Percentiles rank a stretch among this genome's conserved stretches.
Conservation (phyloP, 768 basidiomycete species). For the Lepiota brunneoincarnata region DNA sequence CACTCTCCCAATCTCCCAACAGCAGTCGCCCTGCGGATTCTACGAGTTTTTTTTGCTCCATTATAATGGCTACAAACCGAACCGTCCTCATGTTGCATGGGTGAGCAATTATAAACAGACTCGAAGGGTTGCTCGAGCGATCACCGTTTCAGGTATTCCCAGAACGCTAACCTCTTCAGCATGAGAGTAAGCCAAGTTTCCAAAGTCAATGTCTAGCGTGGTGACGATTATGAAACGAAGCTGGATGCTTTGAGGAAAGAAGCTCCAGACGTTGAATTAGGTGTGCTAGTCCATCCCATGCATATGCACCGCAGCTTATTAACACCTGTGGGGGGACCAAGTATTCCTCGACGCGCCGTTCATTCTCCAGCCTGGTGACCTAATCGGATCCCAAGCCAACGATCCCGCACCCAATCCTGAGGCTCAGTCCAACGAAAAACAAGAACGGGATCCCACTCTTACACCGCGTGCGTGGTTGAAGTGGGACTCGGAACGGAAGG, state of each 20-base stretch:
- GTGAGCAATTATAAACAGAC: conserved; percentile 19
- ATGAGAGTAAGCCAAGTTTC: conserved; percentile 51
- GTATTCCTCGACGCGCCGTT: conserved; percentile 77
- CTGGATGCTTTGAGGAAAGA: conserved; percentile 73
- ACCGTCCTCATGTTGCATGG: conserved; percentile 42
- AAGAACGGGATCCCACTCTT: conserved; percentile 45
- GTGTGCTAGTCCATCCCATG: conserved; percentile 30
- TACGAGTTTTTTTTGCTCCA: not conserved
- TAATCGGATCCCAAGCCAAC: conserved; percentile 20
- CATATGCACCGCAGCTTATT: no score
- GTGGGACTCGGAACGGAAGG: conserved; percentile 44
- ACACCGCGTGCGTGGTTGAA: conserved; percentile 71
- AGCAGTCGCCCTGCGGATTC: not conserved
- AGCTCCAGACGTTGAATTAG: conserved; percentile 62
- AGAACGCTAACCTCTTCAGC: conserved; percentile 68
- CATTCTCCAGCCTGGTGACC: conserved; percentile 63
- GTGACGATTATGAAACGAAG: conserved; percentile 30
- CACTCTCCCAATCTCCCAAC: no score
- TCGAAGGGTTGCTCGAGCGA: no score
- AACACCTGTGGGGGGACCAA: conserved; percentile 22
- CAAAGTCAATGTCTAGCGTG: not conserved
- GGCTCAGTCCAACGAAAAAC: conserved; percentile 34
- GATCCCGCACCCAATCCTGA: conserved; percentile 19
- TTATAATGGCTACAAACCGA: conserved; percentile 20
- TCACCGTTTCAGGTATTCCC: no score